Percentiles rank a stretch among this genome's conserved stretches.
Evolutionary conservation across 371 early-diverging fungal genomes (phyloP).

Genomic region (Rhizopus sp.): DNA sequence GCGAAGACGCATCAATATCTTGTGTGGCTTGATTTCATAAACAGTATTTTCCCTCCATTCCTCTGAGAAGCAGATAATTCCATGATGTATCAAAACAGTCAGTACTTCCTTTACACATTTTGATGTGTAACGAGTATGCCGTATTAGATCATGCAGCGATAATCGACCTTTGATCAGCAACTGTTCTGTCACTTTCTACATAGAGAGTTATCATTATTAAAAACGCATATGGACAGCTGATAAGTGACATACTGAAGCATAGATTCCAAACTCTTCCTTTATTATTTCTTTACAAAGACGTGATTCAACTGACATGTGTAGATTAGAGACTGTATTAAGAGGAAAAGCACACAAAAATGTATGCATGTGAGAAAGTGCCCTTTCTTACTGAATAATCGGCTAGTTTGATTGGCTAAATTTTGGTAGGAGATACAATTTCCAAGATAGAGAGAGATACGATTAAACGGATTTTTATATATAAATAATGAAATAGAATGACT

Average conservation of each 20-base stretch:
- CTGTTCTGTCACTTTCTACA: conserved; percentile 33
- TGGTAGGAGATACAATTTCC: no score
- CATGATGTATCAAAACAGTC: conserved; percentile 39
- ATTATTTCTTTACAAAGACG: conserved; percentile 39
- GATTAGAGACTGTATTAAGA: no score
- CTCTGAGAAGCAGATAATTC: conserved; percentile 31
- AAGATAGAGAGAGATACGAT: no score
- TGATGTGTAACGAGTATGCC: conserved; percentile 26
- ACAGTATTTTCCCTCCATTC: conserved; percentile 56
- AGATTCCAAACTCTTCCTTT: conserved; percentile 43
- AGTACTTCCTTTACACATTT: conserved; percentile 34
- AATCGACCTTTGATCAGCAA: conserved; percentile 41
- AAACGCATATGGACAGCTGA: no score
- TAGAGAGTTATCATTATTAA: no score
- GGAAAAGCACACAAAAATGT: no score
- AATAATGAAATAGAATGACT: no score
- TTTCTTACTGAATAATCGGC: no score
- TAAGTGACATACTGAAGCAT: no score
- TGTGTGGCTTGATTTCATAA: conserved; percentile 57
- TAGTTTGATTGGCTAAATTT: no score
- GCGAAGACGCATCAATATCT: conserved; percentile 65
- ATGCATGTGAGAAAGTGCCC: no score
- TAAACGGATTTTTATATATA: no score
- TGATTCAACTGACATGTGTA: conserved; percentile 40
- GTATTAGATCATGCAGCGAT: conserved; percentile 26